Conservation (phyloP, 2,329 filamentous ascomycete species). For the Aspergillaceae sp. region DNA sequence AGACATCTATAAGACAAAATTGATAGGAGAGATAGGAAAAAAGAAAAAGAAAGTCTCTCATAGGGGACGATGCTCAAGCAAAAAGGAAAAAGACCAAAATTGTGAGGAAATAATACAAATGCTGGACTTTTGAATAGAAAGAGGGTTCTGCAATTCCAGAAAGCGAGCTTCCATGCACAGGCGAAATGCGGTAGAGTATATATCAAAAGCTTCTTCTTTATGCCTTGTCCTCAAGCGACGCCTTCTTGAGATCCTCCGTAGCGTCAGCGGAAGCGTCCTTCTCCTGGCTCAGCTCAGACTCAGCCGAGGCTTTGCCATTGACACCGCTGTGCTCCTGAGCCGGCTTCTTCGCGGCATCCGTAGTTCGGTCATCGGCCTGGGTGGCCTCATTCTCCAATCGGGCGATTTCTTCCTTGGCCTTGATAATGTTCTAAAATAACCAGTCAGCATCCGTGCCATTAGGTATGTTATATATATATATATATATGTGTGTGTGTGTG, state of each 20-base stretch:
- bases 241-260: conserved; percentile 51
- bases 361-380: conserved; percentile 29
- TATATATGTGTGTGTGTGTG: neutral
- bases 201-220: conserved; percentile 10
- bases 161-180: neutral
- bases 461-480: neutral
- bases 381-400: conserved; percentile 63
- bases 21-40: neutral
- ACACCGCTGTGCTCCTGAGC: conserved; percentile 43
- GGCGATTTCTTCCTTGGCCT: conserved; percentile 92
- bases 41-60: neutral
- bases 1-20: neutral
- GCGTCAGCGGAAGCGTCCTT: conserved; percentile 53
- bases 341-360: conserved; percentile 48
- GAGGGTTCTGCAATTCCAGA: neutral
- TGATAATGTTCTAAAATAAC: conserved; percentile 73
- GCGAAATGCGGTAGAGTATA: conserved; percentile 5
- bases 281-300: conserved; percentile 48
- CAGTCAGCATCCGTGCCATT: conserved; percentile 6
- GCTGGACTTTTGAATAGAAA: neutral
- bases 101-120: conserved; percentile 5
- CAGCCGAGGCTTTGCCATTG: conserved; percentile 46
- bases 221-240: conserved; percentile 50
- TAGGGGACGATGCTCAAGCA: neutral
- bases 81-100: neutral